Evolutionary conservation across 129 eudicot species (phyloP).

Genomic region (Centella asiatica): DNA sequence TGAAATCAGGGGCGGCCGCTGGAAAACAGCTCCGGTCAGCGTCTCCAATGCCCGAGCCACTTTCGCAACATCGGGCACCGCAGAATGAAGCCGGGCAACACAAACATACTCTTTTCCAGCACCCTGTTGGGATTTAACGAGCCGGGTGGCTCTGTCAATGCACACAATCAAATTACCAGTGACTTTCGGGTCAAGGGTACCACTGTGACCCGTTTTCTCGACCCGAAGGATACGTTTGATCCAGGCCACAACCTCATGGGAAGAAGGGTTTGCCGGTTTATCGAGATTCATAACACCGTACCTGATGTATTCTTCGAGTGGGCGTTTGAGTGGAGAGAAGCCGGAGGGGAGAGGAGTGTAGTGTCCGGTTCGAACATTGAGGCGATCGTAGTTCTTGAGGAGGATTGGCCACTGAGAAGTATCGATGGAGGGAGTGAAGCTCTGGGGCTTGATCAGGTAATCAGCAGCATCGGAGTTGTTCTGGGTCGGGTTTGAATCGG

Average conservation of each 20-base stretch:
- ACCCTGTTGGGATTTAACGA: conserved; percentile 87
- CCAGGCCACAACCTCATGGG: conserved; percentile 94
- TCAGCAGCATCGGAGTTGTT: conserved; percentile 30
- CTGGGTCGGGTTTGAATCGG: conserved; percentile 2
- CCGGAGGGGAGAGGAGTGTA: conserved; percentile 95
- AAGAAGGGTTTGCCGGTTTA: conserved; percentile 82
- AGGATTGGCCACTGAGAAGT: conserved; percentile 86
- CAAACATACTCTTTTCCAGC: conserved; percentile 97
- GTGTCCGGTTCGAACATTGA: conserved; percentile 84
- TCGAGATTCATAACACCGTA: conserved; percentile 76
- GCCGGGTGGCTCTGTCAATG: conserved; percentile 73
- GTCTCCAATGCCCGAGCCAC: conserved; percentile 82
- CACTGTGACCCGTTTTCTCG: conserved; percentile 81
- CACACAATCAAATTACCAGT: conserved; percentile 82
- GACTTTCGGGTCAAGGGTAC: conserved; percentile 82
- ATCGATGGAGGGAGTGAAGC: conserved; percentile 54
- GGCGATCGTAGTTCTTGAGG: conserved; percentile 67
- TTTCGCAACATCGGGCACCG: conserved; percentile 62
- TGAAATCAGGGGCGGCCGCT: conserved; percentile 79
- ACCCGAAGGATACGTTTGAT: conserved; percentile 74
- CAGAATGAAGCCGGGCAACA: conserved; percentile 70
- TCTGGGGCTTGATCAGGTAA: conserved; percentile 67
- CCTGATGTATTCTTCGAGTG: conserved; percentile 67
- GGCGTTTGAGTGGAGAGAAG: conserved; percentile 78
- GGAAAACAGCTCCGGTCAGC: conserved; percentile 77